phyloP scores from a whole-genome alignment of 352 stramenopile species.

The Globisporangium mamillatum region DNA sequence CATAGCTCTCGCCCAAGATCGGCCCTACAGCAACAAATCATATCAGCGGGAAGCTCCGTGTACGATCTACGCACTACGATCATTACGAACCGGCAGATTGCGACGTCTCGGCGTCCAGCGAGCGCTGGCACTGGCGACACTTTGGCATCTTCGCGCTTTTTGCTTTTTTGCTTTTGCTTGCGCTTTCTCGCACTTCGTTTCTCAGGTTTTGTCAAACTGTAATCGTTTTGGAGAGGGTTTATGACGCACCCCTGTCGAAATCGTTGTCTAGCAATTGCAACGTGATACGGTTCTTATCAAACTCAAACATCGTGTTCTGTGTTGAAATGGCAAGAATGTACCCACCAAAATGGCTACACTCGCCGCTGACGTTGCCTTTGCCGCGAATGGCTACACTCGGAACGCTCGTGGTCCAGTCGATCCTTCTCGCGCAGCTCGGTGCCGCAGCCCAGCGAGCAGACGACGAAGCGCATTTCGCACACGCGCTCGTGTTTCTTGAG shows the following conservation, averaged over 20 bases:
- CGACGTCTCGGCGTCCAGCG: constrained; percentile 28
- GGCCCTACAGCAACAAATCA: constrained; percentile 8
- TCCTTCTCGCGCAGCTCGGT: constrained; percentile 61
- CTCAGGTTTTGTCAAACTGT: neutral
- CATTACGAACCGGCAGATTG: constrained; percentile 28
- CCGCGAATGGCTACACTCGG: constrained; percentile 7
- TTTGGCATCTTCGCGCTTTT: constrained; percentile 8
- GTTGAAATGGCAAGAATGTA: neutral
- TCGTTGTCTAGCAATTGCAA: neutral
- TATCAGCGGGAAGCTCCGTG: neutral
- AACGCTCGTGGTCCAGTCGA: constrained; percentile 43
- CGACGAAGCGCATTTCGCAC: constrained; percentile 63
- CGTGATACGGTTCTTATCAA: neutral
- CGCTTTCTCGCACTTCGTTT: neutral
- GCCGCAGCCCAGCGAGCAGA: constrained; percentile 52
- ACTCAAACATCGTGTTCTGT: constrained; percentile 1
- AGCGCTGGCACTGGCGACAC: constrained; percentile 33
- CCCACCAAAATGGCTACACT: neutral
- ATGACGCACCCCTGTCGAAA: neutral
- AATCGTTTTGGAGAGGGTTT: neutral
- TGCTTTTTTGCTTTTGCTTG: neutral
- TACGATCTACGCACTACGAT: neutral
- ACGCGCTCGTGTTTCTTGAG: constrained; percentile 49
- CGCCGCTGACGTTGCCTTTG: neutral
- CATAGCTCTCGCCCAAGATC: constrained; percentile 69